Evolutionary conservation across 2,329 filamentous ascomycete genomes (phyloP).

Genomic region (Fusarium staphyleae): DNA sequence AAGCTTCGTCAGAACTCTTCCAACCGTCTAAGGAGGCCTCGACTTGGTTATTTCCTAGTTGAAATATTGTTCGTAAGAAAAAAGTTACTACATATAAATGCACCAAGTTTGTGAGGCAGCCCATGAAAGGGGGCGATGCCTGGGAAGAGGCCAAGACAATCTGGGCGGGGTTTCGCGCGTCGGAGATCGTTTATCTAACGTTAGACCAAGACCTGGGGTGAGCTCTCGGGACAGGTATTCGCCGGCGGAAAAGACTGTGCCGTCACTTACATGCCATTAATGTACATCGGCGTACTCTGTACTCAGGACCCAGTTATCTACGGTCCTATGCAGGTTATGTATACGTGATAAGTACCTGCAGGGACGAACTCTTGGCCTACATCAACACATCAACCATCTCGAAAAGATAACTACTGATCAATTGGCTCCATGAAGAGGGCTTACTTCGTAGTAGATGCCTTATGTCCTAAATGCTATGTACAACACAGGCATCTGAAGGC

Average conservation of each 20-base stretch:
- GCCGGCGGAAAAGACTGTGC: neutral
- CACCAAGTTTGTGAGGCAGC: slow-evolving; percentile 14
- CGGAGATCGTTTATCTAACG: too few relatives aligned
- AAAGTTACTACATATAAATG: too few relatives aligned
- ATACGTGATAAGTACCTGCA: neutral
- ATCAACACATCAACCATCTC: neutral
- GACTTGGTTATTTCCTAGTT: too few relatives aligned
- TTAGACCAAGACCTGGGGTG: neutral
- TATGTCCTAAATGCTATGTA: too few relatives aligned
- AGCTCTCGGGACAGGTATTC: neutral
- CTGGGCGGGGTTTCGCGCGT: neutral
- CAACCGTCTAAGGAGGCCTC: neutral
- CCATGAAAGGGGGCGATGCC: neutral
- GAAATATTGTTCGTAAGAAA: too few relatives aligned
- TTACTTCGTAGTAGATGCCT: neutral
- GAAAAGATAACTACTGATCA: neutral
- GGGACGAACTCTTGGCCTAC: neutral
- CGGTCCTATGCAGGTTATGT: neutral
- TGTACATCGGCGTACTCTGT: neutral
- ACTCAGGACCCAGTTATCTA: neutral
- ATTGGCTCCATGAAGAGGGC: neutral
- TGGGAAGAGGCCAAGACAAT: neutral
- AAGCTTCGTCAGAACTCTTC: neutral
- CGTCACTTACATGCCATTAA: neutral
- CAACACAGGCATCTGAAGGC: neutral